phyloP scores from a whole-genome alignment of 768 basidiomycete species.

The Mycena alexandri region DNA sequence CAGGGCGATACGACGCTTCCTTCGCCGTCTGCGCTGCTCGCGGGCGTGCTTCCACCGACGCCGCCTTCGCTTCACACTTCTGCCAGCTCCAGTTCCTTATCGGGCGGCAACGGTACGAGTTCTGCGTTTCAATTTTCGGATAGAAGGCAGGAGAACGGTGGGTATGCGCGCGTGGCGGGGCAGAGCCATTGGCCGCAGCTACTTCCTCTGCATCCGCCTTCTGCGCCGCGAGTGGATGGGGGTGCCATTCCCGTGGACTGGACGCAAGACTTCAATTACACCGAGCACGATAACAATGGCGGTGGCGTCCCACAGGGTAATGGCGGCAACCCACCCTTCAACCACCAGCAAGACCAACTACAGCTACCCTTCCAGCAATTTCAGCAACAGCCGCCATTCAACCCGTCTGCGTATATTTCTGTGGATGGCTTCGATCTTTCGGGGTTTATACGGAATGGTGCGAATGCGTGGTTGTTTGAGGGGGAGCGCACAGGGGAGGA shows the following conservation, averaged over 20 bases:
- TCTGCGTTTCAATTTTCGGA: too few relatives aligned
- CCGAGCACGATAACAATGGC: too few relatives aligned
- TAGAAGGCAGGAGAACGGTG: background rate
- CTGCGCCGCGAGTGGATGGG: background rate
- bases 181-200: constrained; percentile 10
- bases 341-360: background rate
- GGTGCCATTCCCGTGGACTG: too few relatives aligned
- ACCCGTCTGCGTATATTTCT: constrained; percentile 28
- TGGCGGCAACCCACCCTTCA: background rate
- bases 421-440: constrained; percentile 36
- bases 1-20: background rate
- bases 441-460: constrained; percentile 37
- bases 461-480: constrained; percentile 39
- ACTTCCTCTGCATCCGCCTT: background rate
- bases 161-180: background rate
- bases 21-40: constrained; percentile 1
- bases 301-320: background rate
- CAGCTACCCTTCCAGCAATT: constrained; percentile 9
- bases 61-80: background rate
- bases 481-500: constrained; percentile 22
- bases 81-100: background rate
- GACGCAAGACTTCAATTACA: too few relatives aligned
- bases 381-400: constrained; percentile 5
- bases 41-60: background rate
- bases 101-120: background rate